phyloP scores from a whole-genome alignment of 805 yeast species.

The Wickerhamiella sergipiensis region DNA sequence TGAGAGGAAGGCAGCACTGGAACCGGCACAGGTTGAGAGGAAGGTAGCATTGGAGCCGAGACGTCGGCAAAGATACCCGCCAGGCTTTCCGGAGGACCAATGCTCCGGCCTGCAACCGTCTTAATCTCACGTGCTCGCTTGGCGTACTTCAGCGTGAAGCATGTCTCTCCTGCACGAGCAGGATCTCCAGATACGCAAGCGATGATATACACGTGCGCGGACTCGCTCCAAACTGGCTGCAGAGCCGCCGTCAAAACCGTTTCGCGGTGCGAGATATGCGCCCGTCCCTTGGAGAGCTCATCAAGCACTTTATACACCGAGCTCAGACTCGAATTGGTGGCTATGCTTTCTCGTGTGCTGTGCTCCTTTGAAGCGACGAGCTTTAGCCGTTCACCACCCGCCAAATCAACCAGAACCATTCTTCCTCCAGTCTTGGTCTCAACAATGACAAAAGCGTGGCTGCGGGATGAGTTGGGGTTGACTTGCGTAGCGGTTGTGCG shows the following conservation, averaged over 20 bases:
- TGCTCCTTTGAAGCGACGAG: conserved; percentile 27
- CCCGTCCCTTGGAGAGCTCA: conserved; percentile 16
- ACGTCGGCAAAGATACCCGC: too few relatives aligned
- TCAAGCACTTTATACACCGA: conserved; percentile 48
- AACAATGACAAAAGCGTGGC: conserved; percentile 59
- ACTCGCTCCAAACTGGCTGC: conserved; percentile 76
- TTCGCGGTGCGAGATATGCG: conserved; percentile 44
- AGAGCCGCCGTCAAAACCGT: conserved; percentile 58
- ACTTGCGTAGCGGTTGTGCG: conserved; percentile 52
- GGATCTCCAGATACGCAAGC: conserved; percentile 40
- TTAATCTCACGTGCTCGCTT: not conserved
- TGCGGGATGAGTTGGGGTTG: conserved; percentile 56
- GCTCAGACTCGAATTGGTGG: conserved; percentile 53
- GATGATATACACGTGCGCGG: conserved; percentile 78
- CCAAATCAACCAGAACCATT: conserved; percentile 52
- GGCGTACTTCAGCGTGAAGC: not conserved
- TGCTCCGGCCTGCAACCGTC: too few relatives aligned
- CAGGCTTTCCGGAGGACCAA: too few relatives aligned
- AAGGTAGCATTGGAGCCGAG: too few relatives aligned
- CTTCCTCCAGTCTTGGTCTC: conserved; percentile 41
- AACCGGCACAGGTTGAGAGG: too few relatives aligned
- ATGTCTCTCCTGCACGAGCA: not conserved
- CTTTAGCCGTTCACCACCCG: conserved; percentile 51
- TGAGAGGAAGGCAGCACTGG: too few relatives aligned
- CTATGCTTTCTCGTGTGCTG: conserved; percentile 49